These are phyloP conservation scores for Venturia asperata DNA, from an alignment of 2,329 filamentous ascomycete species.

Conservation along the genomic window DNA sequence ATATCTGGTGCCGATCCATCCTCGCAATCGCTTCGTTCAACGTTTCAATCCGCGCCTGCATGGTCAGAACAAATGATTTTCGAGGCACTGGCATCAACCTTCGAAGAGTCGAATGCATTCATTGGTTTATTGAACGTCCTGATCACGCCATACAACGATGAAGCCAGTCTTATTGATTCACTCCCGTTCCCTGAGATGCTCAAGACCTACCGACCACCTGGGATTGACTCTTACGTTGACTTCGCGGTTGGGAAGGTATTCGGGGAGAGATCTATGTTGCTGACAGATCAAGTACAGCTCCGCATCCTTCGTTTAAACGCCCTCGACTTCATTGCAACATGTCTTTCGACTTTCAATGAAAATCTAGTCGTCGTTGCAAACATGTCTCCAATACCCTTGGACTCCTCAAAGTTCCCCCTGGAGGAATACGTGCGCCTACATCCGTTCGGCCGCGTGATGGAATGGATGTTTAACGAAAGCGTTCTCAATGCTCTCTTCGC, in stretches of 20 bases:
- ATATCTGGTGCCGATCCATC: conserved; percentile 47
- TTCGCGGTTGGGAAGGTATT: conserved; percentile 79
- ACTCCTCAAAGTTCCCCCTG: conserved; percentile 64
- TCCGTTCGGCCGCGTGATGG: conserved; percentile 90
- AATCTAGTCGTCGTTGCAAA: conserved; percentile 81
- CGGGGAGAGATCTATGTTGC: conserved; percentile 56
- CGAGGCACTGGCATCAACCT: conserved; percentile 65
- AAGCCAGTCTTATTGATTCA: conserved; percentile 59
- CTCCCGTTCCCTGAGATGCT: conserved; percentile 83
- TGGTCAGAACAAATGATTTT: conserved; percentile 44
- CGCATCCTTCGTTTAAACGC: conserved; percentile 71
- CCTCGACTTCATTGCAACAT: conserved; percentile 73
- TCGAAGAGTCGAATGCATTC: conserved; percentile 81
- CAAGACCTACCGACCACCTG: conserved; percentile 67
- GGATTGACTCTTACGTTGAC: conserved; percentile 89
- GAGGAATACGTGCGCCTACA: conserved; percentile 78
- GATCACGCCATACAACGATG: conserved; percentile 56
- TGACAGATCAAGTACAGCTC: conserved; percentile 60
- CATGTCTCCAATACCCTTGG: conserved; percentile 66
- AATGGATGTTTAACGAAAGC: conserved; percentile 94
- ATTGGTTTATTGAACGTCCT: conserved; percentile 69
- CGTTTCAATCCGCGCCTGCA: conserved; percentile 6
- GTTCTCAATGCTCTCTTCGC: conserved; percentile 74
- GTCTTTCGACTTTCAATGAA: conserved; percentile 85
- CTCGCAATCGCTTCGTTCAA: not conserved